Evolutionary conservation across 1,284 basidiomycete genomes (phyloP), one percentile per base, ranked within the genome.

Genomic region (Puccinia horiana): DNA sequence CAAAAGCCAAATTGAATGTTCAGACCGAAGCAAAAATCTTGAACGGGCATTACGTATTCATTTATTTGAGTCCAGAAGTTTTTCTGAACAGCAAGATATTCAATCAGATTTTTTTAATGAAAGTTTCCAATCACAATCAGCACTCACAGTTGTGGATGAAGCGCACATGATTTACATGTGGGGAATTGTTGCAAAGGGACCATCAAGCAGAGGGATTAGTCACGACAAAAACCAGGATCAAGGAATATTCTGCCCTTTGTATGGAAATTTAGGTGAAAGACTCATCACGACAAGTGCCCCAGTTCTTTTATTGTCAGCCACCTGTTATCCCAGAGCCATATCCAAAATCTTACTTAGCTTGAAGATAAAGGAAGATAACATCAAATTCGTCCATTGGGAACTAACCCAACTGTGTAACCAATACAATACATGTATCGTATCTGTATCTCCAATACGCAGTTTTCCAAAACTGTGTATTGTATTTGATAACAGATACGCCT

Each of bases 181-280:
- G 42, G 73, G 49, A 16, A 29, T 75, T 26, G 44, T 29, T 23
- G 52, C 32, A 20, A 75, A 37, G 16, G 49, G 73, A 14, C 47
- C 12, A 35, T 18, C 52, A 6, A 75, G 52, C 8, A 26, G 35
- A 26, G 16, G 49, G 18, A 35, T 2, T 6, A 52, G n/a, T 18
- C 54, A 49, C 35, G 54, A 29, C 3, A 52, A 32, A 35, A 3
- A 26, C 29, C 26, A 32, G 35, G 74, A 76, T 8, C 11, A 20
- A 3, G 54, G 49, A 3, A 12, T 37, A 5, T 76, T 76, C 26
- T 29, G 74, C 18, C 74, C 74, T 4, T 54, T 20, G 29, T 76
- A 76, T 76, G 74, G 74, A 2, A 76, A 76, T n/a, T n/a, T 76
- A 29, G 23, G 26, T 8, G 52, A 20, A 18, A 12, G 54, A 37